A percentile compares a stretch with the other conserved stretches of the same genome.
These are phyloP conservation scores for Rhynchosporium secalis DNA, from an alignment of 2,329 filamentous ascomycete genomes.

Conservation along the genomic window DNA sequence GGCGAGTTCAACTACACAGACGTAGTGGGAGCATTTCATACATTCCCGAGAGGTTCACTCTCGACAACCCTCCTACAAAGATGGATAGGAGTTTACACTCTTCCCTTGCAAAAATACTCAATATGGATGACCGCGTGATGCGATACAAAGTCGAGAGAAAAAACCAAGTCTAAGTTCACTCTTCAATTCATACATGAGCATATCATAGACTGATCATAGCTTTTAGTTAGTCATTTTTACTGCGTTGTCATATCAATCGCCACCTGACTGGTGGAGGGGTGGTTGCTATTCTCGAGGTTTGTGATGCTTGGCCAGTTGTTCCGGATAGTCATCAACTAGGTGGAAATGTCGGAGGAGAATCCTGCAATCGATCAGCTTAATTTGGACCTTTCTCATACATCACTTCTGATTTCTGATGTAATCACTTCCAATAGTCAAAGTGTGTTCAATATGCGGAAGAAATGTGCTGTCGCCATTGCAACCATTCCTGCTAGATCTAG, in stretches of 20 bases:
- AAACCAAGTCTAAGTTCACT: conserved; percentile 42
- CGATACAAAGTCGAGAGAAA: conserved; percentile 45
- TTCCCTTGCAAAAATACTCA: conserved; percentile 26
- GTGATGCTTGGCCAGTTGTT: conserved; percentile 47
- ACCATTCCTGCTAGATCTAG: too few relatives aligned
- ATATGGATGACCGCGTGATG: conserved; percentile 47
- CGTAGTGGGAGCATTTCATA: conserved; percentile 43
- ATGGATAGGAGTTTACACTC: conserved; percentile 46
- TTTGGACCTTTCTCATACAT: not conserved
- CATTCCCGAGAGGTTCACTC: conserved; percentile 46
- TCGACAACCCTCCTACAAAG: conserved; percentile 46
- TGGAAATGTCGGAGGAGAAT: conserved; percentile 11
- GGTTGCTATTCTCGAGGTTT: conserved; percentile 48
- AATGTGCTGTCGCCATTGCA: too few relatives aligned
- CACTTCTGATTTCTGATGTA: not conserved
- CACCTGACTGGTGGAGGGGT: conserved; percentile 51
- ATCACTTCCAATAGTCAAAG: not conserved
- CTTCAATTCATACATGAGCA: not conserved
- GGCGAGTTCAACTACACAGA: conserved; percentile 44
- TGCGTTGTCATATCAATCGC: conserved; percentile 52
- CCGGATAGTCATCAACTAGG: conserved; percentile 20
- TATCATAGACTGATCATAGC: not conserved
- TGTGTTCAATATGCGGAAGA: too few relatives aligned
- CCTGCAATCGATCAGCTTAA: not conserved
- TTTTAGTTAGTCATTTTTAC: conserved; percentile 41